These are phyloP conservation scores for Didymella keratinophila DNA, from an alignment of 2,329 filamentous ascomycete genomes.

Conservation along the genomic window DNA sequence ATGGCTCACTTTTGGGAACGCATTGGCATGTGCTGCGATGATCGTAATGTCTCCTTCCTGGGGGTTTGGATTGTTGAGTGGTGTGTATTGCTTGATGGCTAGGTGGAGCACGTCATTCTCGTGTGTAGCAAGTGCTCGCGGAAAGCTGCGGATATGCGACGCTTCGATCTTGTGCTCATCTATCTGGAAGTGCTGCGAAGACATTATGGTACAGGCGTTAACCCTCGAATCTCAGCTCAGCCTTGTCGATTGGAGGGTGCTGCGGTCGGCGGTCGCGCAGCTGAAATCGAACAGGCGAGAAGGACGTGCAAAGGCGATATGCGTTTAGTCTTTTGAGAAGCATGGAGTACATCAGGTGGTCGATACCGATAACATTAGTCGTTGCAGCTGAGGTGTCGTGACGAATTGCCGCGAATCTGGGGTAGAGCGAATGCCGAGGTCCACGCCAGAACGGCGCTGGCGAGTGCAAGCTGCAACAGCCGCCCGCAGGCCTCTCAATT, in stretches of 20 bases:
- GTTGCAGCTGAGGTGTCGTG: constrained; percentile 25
- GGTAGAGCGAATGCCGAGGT: constrained; percentile 34
- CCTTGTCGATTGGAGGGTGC: neutral
- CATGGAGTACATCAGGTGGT: too few relatives aligned
- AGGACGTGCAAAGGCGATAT: neutral
- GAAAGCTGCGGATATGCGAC: constrained; percentile 83
- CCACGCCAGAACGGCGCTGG: constrained; percentile 11
- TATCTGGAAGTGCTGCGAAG: constrained; percentile 64
- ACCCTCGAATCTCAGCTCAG: neutral
- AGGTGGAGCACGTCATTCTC: constrained; percentile 79
- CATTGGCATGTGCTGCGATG: constrained; percentile 88
- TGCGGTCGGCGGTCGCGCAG: neutral
- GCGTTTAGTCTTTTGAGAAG: neutral
- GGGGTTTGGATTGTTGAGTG: constrained; percentile 72
- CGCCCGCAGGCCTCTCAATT: neutral
- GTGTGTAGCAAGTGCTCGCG: constrained; percentile 72
- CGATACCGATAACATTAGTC: neutral
- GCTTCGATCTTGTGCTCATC: constrained; percentile 73
- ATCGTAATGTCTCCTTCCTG: constrained; percentile 82
- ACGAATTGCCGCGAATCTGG: constrained; percentile 38
- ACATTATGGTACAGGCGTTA: constrained; percentile 41
- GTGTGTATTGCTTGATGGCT: constrained; percentile 87
- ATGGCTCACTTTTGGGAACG: constrained; percentile 78
- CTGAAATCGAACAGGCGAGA: neutral
- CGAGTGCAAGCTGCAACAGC: neutral